A percentile compares a stretch with the other conserved stretches of the same genome.
These are phyloP conservation scores for Colletotrichum musicola DNA, from an alignment of 2,329 filamentous ascomycete genomes.

Conservation along the genomic window DNA sequence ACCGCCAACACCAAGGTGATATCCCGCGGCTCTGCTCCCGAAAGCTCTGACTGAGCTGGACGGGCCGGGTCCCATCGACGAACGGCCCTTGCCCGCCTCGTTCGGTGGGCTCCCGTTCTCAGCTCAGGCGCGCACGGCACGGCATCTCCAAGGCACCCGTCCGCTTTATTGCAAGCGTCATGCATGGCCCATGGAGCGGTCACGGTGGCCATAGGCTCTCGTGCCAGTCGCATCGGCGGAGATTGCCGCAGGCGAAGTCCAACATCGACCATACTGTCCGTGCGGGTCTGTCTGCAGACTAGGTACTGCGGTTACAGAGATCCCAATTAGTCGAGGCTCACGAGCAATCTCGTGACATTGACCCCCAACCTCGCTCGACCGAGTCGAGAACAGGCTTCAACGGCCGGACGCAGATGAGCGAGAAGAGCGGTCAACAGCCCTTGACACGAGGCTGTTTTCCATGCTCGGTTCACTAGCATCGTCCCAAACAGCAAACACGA, in stretches of 20 bases:
- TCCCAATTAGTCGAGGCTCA: constrained; percentile 25
- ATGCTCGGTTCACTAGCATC: background rate
- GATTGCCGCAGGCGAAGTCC: constrained; percentile 35
- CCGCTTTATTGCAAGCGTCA: constrained; percentile 30
- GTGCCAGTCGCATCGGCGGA: constrained; percentile 30
- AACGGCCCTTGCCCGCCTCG: constrained; percentile 11
- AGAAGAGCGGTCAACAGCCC: constrained; percentile 24
- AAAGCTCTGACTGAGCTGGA: constrained; percentile 28
- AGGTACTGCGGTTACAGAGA: constrained; percentile 25
- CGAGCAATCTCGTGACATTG: constrained; percentile 32
- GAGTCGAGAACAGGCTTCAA: constrained; percentile 18
- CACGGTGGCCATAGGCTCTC: constrained; percentile 8
- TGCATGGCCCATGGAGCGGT: constrained; percentile 21
- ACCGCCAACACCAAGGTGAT: constrained; percentile 9
- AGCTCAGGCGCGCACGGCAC: constrained; percentile 32
- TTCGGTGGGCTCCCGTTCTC: constrained; percentile 3
- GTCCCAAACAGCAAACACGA: constrained; percentile 34
- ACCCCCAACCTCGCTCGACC: constrained; percentile 5
- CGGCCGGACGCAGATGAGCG: constrained; percentile 22
- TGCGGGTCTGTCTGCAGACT: constrained; percentile 17
- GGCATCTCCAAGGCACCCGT: constrained; percentile 16
- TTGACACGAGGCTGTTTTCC: constrained; percentile 6
- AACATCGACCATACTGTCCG: constrained; percentile 30
- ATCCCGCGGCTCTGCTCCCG: constrained; percentile 37
- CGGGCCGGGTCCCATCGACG: constrained; percentile 25